Base-by-base conservation (phyloP, 106 monocot species). In the Dendrobium officinale region DNA sequence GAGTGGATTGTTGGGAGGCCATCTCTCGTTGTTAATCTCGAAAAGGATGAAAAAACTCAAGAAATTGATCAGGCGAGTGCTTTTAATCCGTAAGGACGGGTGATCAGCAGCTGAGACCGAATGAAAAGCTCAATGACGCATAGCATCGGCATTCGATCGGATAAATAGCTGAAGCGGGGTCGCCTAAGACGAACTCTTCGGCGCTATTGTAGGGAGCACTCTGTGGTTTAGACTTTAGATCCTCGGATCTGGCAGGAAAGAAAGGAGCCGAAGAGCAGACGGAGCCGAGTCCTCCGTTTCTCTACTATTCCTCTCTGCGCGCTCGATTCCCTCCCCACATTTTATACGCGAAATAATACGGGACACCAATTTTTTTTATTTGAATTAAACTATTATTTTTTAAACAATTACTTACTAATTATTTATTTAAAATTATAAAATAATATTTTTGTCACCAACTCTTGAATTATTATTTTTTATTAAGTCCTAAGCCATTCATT, bases 1-100 rank as follows among this genome's bases (percentile, higher is more conserved):
- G 44, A 61, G 47, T 79, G 22, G 75, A 40, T 48, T 79, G 75
- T 27, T 84, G 61, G 61, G 84, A 73, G 43, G 84, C 79, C 80
- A 85, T 80, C 17, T n/a, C 24, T 47, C n/a, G 7, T 49, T 76
- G 49, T 49, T 6, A 68, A 72, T 49, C 7, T 45, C 77, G 29
- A 7, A 74, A 48, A 37, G 22, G 29, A 31, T 48, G 19, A 74
- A 42, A 4, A 76, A 47, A 20, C 45, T 24, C 22, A 9, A 67
- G 43, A n/a, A 74, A 4, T 42, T 8, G 42, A 74, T 74, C 42
- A 2, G 4, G 16, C 27, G 29, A 17, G 1, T 26, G 76, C 24
- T 76, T 16, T n/a, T 24, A 45, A 24, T 47, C 76, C 41, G 74
- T 2, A n/a, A 0, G 19, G 26, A 70, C 5, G 76, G 22, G 0